These are phyloP conservation scores for Urochloa ruziziensis DNA, from an alignment of 176 grass and related monocot genomes.

Conservation along the genomic window DNA sequence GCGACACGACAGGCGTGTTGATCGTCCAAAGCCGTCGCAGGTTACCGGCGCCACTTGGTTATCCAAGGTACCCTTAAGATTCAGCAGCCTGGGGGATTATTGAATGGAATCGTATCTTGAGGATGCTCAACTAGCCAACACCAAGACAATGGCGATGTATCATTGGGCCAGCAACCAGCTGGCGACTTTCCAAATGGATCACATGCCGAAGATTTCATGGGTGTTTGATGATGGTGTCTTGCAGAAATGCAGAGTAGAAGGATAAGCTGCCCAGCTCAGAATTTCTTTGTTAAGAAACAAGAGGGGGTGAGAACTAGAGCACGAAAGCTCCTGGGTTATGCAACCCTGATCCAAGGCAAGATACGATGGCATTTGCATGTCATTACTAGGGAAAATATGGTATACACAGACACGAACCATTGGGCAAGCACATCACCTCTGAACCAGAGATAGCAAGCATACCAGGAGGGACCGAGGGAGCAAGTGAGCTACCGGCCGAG, in stretches of 20 bases:
- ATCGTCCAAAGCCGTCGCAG: neutral
- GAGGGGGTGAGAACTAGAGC: neutral
- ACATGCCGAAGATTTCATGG: neutral
- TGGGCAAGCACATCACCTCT: neutral
- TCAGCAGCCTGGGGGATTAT: neutral
- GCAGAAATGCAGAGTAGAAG: neutral
- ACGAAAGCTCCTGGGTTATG: neutral
- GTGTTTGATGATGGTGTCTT: neutral
- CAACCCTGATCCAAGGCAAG: neutral
- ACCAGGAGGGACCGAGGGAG: neutral
- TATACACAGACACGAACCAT: neutral
- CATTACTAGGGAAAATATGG: neutral
- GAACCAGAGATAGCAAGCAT: neutral
- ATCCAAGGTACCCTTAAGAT: neutral
- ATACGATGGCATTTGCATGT: neutral
- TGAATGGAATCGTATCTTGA: neutral
- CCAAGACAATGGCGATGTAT: too few relatives aligned
- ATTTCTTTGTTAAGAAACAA: neutral
- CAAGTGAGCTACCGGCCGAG: neutral
- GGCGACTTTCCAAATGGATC: neutral
- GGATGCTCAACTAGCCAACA: neutral
- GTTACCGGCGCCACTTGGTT: neutral
- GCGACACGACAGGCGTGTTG: neutral
- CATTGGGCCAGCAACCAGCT: neutral
- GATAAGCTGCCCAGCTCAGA: neutral